Evolutionary conservation across 2,329 filamentous ascomycete species (phyloP), one percentile per base, ranked within the genome.

Genomic region (Colletotrichum noveboracense): DNA sequence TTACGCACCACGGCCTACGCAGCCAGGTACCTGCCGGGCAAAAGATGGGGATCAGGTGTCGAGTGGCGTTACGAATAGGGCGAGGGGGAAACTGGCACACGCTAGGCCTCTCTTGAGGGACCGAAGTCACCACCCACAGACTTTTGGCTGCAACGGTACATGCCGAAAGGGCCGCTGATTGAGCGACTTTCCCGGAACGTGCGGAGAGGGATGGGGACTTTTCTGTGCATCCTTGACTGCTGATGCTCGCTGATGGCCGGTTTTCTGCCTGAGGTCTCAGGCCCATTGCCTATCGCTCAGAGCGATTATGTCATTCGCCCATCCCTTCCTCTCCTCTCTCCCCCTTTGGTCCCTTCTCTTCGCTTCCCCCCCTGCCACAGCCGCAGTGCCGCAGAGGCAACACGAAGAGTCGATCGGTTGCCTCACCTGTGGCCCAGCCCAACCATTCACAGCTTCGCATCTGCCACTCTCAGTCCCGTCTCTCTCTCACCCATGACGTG

Each of bases 231-330:
- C 30, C 30, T 61, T n/a, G 58, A 61, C 58, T 32, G 13, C 38
- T 43, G 61, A 64, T 24, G 55, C 43, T 48, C 43, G 43, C 0
- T 48, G 43, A 21, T 48, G 43, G 34, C 66, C 26, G 26, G 21
- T 43, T 48, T 61, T 60, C 52, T 55, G 52, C 52, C 66, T 69
- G 21, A 66, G 38, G 26, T 18, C 28, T 24, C 18, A 43, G 14
- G 61, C 43, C 18, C 3, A 3, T 2, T 12, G 58, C 34, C 28
- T 21, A 60, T 74, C 60, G 16, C 34, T 18, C 24, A 30, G n/a
- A 16, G 14, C 21, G 64, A 69, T 73, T 73, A 75, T 75, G 70
- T 75, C 74, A 75, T 73, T 21, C 70, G 43, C 24, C 21, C n/a
- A 52, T 52, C 16, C 66, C 55, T 62, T 24, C 28, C 38, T 13